Evolutionary conservation across 371 early-diverging fungal species (phyloP).

Genomic region (Mortierella sp.): DNA sequence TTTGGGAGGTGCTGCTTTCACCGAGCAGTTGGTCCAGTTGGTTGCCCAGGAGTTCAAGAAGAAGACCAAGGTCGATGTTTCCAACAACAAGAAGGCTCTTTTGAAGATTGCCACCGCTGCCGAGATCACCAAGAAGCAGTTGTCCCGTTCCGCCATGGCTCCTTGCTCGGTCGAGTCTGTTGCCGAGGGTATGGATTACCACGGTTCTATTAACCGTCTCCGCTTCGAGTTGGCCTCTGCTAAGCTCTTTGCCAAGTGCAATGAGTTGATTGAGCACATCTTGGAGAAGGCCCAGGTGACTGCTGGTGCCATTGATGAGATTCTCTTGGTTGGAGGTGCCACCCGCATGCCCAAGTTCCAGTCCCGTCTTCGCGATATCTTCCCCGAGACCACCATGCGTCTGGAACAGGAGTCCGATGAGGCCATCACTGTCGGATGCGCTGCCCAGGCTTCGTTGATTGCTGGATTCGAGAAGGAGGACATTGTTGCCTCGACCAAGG

Average conservation of each 20-base stretch:
- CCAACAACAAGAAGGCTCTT: conserved; percentile 80
- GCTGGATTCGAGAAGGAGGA: conserved; percentile 72
- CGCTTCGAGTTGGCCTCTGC: conserved; percentile 94
- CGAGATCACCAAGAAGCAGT: conserved; percentile 96
- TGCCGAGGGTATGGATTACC: conserved; percentile 95
- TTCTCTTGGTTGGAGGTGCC: conserved; percentile 98
- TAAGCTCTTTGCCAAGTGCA: conserved; percentile 84
- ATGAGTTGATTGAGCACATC: conserved; percentile 79
- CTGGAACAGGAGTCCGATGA: conserved; percentile 92
- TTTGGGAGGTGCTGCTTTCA: conserved; percentile 95
- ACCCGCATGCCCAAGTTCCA: conserved; percentile 99
- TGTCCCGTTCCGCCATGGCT: conserved; percentile 89
- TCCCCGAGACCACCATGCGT: conserved; percentile 87
- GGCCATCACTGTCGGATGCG: conserved; percentile 98
- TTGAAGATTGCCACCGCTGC: conserved; percentile 87
- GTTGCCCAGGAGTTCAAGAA: conserved; percentile 92
- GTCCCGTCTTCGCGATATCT: conserved; percentile 84
- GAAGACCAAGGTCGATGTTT: conserved; percentile 86
- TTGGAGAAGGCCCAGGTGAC: conserved; percentile 57
- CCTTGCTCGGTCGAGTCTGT: conserved; percentile 95
- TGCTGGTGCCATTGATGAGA: conserved; percentile 78
- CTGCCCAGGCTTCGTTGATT: conserved; percentile 91
- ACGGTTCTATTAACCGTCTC: conserved; percentile 87
- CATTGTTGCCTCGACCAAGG: conserved; percentile 67
- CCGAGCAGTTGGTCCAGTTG: conserved; percentile 88